Evolutionary conservation across 2,329 filamentous ascomycete genomes (phyloP).

Genomic region (Fusarium mundagurra): DNA sequence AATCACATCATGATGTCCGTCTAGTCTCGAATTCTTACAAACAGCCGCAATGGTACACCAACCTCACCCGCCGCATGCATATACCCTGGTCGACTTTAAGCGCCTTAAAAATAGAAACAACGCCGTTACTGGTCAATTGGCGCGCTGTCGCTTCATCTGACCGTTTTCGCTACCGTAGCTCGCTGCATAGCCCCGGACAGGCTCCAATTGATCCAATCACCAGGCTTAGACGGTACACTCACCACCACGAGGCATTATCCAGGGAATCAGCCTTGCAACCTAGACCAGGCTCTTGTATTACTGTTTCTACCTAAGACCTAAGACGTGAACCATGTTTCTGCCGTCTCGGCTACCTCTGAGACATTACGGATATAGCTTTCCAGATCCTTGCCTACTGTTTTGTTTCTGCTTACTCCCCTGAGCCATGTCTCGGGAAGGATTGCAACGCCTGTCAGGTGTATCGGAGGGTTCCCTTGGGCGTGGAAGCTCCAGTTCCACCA

Average conservation of each 20-base stretch:
- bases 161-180: slow-evolving; percentile 23
- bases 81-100: slow-evolving; percentile 30
- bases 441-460: background rate
- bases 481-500: slow-evolving; percentile 9
- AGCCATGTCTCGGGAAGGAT: slow-evolving; percentile 36
- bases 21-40: slow-evolving; percentile 14
- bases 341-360: slow-evolving; percentile 33
- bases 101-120: slow-evolving; percentile 42
- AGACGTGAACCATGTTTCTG: slow-evolving; percentile 13
- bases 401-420: slow-evolving; percentile 7
- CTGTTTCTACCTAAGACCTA: slow-evolving; percentile 7
- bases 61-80: slow-evolving; percentile 15
- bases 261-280: slow-evolving; percentile 38
- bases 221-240: slow-evolving; percentile 6
- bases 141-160: slow-evolving; percentile 37
- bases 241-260: slow-evolving; percentile 32
- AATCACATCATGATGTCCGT: slow-evolving; percentile 10
- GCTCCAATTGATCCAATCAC: slow-evolving; percentile 27
- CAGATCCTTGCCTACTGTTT: slow-evolving; percentile 15
- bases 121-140: slow-evolving; percentile 30
- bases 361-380: slow-evolving; percentile 15
- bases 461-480: background rate
- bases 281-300: background rate
- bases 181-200: slow-evolving; percentile 31
- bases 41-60: slow-evolving; percentile 18